phyloP scores from a whole-genome alignment of 179 eudicot species.

The Silene noctiflora region DNA sequence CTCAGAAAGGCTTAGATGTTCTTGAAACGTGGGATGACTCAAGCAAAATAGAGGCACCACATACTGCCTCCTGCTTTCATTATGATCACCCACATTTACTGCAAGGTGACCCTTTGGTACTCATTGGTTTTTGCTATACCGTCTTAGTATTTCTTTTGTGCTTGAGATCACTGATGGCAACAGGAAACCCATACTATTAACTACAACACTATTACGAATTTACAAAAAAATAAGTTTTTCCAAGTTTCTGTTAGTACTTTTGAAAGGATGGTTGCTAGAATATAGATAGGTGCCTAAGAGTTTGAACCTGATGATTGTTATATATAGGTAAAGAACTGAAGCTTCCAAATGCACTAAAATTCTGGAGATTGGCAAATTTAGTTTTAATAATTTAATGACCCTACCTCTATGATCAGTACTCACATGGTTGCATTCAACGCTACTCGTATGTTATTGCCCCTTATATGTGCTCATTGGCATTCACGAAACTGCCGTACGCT shows the following conservation, averaged over 20 bases:
- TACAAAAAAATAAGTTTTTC: conserved; percentile 1
- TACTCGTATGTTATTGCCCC: conserved; percentile 11
- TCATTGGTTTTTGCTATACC: background rate
- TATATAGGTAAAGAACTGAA: conserved; percentile 23
- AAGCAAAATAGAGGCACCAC: conserved; percentile 39
- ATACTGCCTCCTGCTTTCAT: conserved; percentile 29
- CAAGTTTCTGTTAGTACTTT: background rate
- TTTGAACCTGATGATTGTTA: conserved; percentile 21
- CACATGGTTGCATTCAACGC: conserved; percentile 39
- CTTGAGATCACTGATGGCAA: background rate
- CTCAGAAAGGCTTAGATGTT: conserved; percentile 31
- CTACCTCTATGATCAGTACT: conserved; percentile 15
- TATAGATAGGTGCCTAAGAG: conserved; percentile 19
- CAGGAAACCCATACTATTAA: no score
- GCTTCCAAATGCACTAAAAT: conserved; percentile 3
- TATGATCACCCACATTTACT: conserved; percentile 33
- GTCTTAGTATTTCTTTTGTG: background rate
- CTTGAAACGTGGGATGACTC: conserved; percentile 36
- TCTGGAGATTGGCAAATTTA: conserved; percentile 16
- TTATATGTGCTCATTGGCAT: conserved; percentile 22
- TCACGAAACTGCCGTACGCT: conserved; percentile 27
- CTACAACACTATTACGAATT: background rate
- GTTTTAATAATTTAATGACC: conserved; percentile 19
- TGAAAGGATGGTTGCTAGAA: conserved; percentile 20
- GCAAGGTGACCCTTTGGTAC: conserved; percentile 54